Evolutionary conservation across 2,329 filamentous ascomycete species (phyloP), one percentile per base, ranked within the genome.

Genomic region (Aspergillus felis): DNA sequence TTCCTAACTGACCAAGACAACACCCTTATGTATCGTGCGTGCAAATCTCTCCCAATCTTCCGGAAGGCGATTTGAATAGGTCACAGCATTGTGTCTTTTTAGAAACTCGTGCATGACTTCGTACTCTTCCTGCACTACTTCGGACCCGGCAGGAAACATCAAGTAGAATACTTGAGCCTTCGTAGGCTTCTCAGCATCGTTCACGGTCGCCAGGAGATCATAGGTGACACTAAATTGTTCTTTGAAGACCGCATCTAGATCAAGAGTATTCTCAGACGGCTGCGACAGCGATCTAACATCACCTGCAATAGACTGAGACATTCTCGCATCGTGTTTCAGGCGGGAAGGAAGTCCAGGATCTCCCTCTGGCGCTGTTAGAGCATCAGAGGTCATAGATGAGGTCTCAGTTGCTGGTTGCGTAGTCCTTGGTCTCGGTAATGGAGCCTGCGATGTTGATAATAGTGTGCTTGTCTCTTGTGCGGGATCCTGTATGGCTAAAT

Each of bases 21-120:
- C 69, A 5, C 72, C 71, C 2, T 49, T 52, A 14, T 57, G 61
- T 48, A 60, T 62, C 14, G 67, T 66, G 10, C 62, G 61, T 7
- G 65, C 55, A 57, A 77, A 77, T 49, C 64, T 70, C 20, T 65
- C 65, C 75, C 75, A 77, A 53, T 74, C 73, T 17, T 65, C 67
- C 27, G 62, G 53, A 22, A 64, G 57, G 8, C 61, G 65, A 55
- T 66, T 74, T 4, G 72, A 70, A 42, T 67, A 71, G 9, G 66
- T 66, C 17, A 70, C 64, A 7, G 59, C 63, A 35, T 67, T 64
- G 20, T 68, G 59, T 0, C 53, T 55, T 17, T 71, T 66, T 24
- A 74, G 58, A 28, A 65, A 68, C 8, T 58, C 51, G 10, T 66
- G 49, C 1, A 74, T 41, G 3, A 68, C 32, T n/a, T 68, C 28